Evolutionary conservation across 805 yeast species (phyloP), one percentile per base, ranked within the genome.

Genomic region (Candida yuanshanica): DNA sequence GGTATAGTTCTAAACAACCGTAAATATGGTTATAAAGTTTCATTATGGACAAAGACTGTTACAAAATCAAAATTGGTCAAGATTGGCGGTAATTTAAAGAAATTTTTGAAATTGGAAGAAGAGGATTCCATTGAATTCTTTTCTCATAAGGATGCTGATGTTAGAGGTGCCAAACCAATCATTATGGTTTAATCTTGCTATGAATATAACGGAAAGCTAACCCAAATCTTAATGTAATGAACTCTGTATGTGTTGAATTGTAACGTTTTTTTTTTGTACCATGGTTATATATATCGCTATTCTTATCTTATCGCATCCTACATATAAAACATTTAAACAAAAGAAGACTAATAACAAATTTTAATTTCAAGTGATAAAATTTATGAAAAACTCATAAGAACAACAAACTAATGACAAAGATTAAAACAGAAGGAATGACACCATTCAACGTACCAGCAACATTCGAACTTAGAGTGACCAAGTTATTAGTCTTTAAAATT

Each of bases 1-100:
- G 99, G 99, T 59, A 86, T 88, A 55, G 96, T 93, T 50, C 79
- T 88, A 61, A 87, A 86, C 64, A 80, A 85, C 57, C 85, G 96
- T 74, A 82, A 79, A 62, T 79, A 77, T 52, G 87, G 79, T 51
- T 79, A 75, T 72, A 84, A 88, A 66, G 75, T 91, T 63, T 91
- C 95, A 59, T 71, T 91, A 63, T 91, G 99, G 99, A 91, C 97
- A 50, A 83, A 81, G 63, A 76, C 90, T 47, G 78, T 83, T 56
- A 77, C 80, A 53, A 68, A 66, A 53, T 68, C 65, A 41, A 81
- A 83, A 50, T 74, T 85, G 60, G 74, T 69, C 53, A 77, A 83
- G 51, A 82, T 88, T 53, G 97, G 97, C 58, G 81, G 79, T 61
- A 81, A 82, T 62, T 85, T 91, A 68, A 91, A 88, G 76, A 81